Conservation (phyloP, 164 flowering plant species). For the Amborella trichopoda region DNA sequence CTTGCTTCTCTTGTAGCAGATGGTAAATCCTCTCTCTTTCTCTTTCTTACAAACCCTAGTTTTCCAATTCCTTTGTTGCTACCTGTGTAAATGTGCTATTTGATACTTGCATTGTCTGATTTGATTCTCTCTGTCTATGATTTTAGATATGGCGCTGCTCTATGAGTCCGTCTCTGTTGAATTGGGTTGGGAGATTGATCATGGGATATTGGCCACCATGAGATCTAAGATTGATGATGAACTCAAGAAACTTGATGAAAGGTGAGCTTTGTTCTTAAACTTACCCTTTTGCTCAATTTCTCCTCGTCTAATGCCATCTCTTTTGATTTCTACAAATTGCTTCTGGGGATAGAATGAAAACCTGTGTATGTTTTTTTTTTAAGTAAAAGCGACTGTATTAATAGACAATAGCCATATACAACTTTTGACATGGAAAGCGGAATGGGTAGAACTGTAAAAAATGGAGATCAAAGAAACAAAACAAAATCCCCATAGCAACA, state of each 20-base stretch:
- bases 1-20: constrained; percentile 36
- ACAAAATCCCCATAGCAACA: no score
- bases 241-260: constrained; percentile 79
- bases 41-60: background rate
- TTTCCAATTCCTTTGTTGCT: background rate
- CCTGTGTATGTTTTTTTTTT: no score
- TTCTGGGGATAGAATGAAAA: no score
- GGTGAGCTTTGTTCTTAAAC: constrained; percentile 35
- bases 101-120: background rate
- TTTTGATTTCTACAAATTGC: no score
- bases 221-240: constrained; percentile 63
- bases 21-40: constrained; percentile 23
- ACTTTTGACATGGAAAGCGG: no score
- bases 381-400: no score
- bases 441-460: no score
- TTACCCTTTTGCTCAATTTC: no score
- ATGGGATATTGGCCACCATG: constrained; percentile 56
- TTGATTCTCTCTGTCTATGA: background rate
- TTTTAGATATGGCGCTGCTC: constrained; percentile 67
- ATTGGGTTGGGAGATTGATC: constrained; percentile 58
- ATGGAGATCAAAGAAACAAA: no score
- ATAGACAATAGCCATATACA: no score
- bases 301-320: no score
- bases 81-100: no score
- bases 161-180: constrained; percentile 53